These are phyloP conservation scores for Didymella pinodella DNA, from an alignment of 2,329 filamentous ascomycete genomes.

Conservation along the genomic window DNA sequence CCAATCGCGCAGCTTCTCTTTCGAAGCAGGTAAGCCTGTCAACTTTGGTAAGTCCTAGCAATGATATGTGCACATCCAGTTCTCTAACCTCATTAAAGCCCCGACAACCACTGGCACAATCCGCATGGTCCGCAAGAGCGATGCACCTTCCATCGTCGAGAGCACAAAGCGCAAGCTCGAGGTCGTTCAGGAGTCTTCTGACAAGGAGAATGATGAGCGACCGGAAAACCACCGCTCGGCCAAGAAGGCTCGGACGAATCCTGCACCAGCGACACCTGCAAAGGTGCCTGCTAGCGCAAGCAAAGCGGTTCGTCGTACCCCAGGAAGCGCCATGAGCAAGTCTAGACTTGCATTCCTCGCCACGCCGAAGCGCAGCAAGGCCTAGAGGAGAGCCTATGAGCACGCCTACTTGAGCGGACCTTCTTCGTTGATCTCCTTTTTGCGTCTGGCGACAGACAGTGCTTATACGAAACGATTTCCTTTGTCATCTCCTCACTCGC, in stretches of 20 bases:
- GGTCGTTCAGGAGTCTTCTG: conserved; percentile 45
- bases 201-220: conserved; percentile 55
- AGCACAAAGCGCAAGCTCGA: conserved; percentile 57
- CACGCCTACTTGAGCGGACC: not conserved
- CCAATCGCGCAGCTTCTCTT: conserved; percentile 57
- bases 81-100: conserved; percentile 27
- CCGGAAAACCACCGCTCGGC: conserved; percentile 41
- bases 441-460: not conserved
- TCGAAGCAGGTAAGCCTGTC: conserved; percentile 56
- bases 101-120: conserved; percentile 50
- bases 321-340: conserved; percentile 46
- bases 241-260: conserved; percentile 45
- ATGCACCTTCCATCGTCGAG: conserved; percentile 42
- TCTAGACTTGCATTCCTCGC: conserved; percentile 50
- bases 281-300: conserved; percentile 42
- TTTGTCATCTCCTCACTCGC: conserved; percentile 13
- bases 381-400: conserved; percentile 16
- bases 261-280: conserved; percentile 28
- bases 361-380: conserved; percentile 49
- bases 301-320: conserved; percentile 44
- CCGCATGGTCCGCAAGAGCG: conserved; percentile 56
- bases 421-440: not conserved
- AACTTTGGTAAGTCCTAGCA: conserved; percentile 46
- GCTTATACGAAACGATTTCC: conserved; percentile 9
- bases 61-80: not conserved